These are phyloP conservation scores for Neonectria neomacrospora DNA, from an alignment of 2,329 filamentous ascomycete species.

Conservation along the genomic window DNA sequence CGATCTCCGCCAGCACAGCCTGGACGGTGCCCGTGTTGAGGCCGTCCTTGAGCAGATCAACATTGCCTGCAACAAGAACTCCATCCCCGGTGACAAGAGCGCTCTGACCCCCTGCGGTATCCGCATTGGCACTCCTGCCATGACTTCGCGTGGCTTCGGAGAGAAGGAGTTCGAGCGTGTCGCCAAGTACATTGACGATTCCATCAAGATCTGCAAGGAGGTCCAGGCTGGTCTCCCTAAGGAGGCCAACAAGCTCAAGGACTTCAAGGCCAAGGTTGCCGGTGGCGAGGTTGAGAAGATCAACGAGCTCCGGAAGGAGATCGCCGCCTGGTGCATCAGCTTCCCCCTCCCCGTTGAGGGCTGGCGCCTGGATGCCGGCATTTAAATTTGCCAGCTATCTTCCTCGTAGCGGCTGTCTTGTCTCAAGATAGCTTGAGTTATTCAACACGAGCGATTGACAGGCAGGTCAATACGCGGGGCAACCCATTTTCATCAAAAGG, in stretches of 20 bases:
- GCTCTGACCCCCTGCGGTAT: conserved; percentile 94
- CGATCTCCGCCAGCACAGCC: conserved; percentile 85
- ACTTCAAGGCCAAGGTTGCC: conserved; percentile 95
- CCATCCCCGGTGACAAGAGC: conserved; percentile 96
- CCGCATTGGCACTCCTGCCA: conserved; percentile 95
- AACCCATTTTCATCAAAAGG: conserved; percentile 31
- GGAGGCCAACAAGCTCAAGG: conserved; percentile 99
- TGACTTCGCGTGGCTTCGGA: conserved; percentile 95
- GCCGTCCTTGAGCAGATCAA: conserved; percentile 97
- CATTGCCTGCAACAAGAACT: conserved; percentile 99
- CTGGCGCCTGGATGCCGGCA: conserved; percentile 70
- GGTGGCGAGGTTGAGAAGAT: conserved; percentile 83
- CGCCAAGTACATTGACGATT: conserved; percentile 86
- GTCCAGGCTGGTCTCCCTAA: conserved; percentile 88
- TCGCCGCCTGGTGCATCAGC: conserved; percentile 83
- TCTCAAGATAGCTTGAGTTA: conserved; percentile 9
- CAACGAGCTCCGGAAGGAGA: conserved; percentile 87
- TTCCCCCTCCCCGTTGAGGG: conserved; percentile 93
- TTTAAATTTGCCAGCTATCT: conserved; percentile 54
- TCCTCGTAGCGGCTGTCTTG: neutral
- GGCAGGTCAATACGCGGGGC: conserved; percentile 10
- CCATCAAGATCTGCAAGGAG: conserved; percentile 90
- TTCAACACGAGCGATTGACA: conserved; percentile 27
- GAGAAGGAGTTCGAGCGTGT: conserved; percentile 93
- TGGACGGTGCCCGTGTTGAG: conserved; percentile 96